These are phyloP conservation scores for Escovopsis sp. DNA, from an alignment of 2,329 filamentous ascomycete genomes.

Conservation along the genomic window DNA sequence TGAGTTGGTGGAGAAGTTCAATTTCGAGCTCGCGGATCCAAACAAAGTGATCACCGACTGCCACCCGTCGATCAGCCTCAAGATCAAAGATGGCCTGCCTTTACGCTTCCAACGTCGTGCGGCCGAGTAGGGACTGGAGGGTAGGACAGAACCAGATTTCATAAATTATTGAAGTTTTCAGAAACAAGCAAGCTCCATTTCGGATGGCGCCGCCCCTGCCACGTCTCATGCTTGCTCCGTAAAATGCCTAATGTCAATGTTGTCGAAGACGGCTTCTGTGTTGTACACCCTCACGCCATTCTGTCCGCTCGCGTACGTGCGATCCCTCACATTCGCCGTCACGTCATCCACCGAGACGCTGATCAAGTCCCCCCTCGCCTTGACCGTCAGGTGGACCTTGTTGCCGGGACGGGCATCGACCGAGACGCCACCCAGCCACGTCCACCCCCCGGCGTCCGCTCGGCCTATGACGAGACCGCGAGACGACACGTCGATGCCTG, in stretches of 20 bases:
- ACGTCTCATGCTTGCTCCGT: not conserved
- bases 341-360: constrained; percentile 7
- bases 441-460: constrained; percentile 4
- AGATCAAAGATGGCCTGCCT: not conserved
- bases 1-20: not conserved
- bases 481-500: constrained; percentile 12
- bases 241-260: constrained; percentile 6
- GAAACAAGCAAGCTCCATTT: too few relatives aligned
- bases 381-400: constrained; percentile 5
- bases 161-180: constrained; percentile 1
- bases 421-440: constrained; percentile 1
- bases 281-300: constrained; percentile 8
- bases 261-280: constrained; percentile 10
- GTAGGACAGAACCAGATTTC: not conserved
- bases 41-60: not conserved
- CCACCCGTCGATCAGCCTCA: not conserved
- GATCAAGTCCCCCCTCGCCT: constrained; percentile 5
- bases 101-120: not conserved
- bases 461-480: constrained; percentile 13
- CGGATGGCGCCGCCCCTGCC: not conserved
- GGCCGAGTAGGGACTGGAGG: too few relatives aligned
- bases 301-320: constrained; percentile 6
- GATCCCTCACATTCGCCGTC: constrained; percentile 6
- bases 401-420: constrained; percentile 4
- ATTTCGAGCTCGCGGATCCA: not conserved